Base-by-base conservation (phyloP, 352 stramenopile genomes). In the Phytophthora vignae region DNA sequence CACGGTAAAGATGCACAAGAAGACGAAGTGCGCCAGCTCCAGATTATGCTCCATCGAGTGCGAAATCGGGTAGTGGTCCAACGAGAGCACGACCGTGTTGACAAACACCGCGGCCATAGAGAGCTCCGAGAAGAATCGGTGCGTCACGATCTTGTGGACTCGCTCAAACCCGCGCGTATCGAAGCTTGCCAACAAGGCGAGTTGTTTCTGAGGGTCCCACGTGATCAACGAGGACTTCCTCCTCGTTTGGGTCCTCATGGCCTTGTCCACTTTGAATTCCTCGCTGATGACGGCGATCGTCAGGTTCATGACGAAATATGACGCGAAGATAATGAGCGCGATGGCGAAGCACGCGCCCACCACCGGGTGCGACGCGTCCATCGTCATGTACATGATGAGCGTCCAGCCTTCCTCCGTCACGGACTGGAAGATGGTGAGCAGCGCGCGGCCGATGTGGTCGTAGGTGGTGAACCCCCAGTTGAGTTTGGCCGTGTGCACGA, bases 391-490 rank as follows among this genome's bases (percentile, higher is more conserved):
- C 87, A 98, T 98, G 63, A 98, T 33, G 95, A 96, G 88, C 1
- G 87, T 86, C 9, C 65, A 19, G 64, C 71, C 61, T 92, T 56
- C n/a, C 71, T 64, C 67, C 4, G 94, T 99, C 36, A 98, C 87
- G 0, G 86, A 76, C 76, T 98, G 93, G 65, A 98, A 97, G 36
- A 98, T 96, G 2, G 91, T 96, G 27, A 98, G 75, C 42, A 98
- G 96, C 7, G 93, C 86, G 15, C 62, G 83, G 7, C 76, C 73
- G 46, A 98, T 91, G 61, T 96, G 87, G 78, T 99, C 95, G 67
- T 98, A 99, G 25, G 74, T 92, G 1, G 92, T 97, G 60, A 93
- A 97, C 0, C 95, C 96, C 69, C 79, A 98, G 55, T 98, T 94
- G 0, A 97, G 61, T 10, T 72, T 68, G 0, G 57, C 49, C 10